A percentile compares a stretch with the other conserved stretches of the same genome.
Conservation (phyloP, 805 yeast species). For the Myxozyma lipomycoides region DNA sequence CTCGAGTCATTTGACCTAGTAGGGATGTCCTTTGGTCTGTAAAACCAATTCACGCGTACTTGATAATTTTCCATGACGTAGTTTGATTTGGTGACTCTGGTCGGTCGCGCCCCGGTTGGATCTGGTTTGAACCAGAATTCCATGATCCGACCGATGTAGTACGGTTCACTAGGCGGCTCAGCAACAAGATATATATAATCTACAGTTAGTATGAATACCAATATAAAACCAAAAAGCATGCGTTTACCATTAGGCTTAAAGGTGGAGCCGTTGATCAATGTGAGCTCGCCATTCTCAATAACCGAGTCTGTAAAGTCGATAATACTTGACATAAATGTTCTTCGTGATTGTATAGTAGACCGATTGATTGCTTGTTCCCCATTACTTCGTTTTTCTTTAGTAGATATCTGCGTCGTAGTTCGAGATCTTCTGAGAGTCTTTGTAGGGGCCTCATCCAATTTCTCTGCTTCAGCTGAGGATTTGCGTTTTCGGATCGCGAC, state of each 20-base stretch:
- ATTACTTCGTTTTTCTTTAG: too few species aligned
- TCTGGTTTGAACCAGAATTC: constrained; percentile 51
- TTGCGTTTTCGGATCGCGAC: background rate
- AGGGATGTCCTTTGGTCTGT: constrained; percentile 80
- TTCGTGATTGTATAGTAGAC: background rate
- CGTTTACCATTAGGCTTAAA: constrained; percentile 34
- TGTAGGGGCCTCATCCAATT: background rate
- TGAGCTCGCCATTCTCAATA: constrained; percentile 33
- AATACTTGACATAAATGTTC: constrained; percentile 32
- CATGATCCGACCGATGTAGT: constrained; percentile 77
- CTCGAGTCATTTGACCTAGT: constrained; percentile 67
- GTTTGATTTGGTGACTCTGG: constrained; percentile 6
- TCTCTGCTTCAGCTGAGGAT: background rate
- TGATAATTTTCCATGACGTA: constrained; percentile 52
- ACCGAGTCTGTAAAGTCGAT: constrained; percentile 44
- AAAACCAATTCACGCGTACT: constrained; percentile 84
- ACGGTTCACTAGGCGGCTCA: constrained; percentile 94
- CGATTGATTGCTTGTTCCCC: too few species aligned
- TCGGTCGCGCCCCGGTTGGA: constrained; percentile 4
- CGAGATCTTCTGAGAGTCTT: background rate
- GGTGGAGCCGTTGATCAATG: constrained; percentile 31
- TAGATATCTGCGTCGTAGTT: too few species aligned
- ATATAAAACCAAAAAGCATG: constrained; percentile 1
- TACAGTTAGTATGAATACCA: background rate
- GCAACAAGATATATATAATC: constrained; percentile 79